Conservation (phyloP, 768 basidiomycete genomes). For the Tulasnella sp. region DNA sequence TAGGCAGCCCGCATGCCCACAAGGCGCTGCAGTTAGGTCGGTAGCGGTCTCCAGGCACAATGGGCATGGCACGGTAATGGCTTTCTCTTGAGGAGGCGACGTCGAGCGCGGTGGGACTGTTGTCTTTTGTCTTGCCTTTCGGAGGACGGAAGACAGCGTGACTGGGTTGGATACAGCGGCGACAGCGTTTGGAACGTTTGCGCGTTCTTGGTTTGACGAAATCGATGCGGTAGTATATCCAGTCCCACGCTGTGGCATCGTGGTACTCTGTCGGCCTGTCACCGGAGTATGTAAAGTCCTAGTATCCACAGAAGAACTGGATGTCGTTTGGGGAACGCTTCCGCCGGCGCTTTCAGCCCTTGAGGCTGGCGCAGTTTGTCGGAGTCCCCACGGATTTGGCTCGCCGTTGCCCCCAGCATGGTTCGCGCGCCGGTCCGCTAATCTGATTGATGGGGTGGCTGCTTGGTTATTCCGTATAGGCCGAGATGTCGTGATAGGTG, state of each 20-base stretch:
- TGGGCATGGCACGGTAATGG: neutral
- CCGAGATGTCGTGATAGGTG: too few relatives aligned
- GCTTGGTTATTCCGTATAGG: too few relatives aligned
- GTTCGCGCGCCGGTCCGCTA: too few relatives aligned
- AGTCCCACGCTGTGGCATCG: neutral
- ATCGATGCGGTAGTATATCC: too few relatives aligned
- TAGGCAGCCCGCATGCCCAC: neutral
- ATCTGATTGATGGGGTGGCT: too few relatives aligned
- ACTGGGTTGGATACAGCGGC: neutral
- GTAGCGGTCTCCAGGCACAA: neutral
- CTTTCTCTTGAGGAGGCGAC: neutral
- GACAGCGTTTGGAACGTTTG: neutral
- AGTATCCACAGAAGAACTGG: too few relatives aligned
- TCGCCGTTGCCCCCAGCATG: too few relatives aligned
- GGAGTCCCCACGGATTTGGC: too few relatives aligned
- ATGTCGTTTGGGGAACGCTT: too few relatives aligned
- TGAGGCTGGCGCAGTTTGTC: too few relatives aligned
- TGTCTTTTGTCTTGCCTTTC: neutral
- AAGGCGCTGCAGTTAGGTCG: neutral
- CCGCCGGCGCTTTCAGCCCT: too few relatives aligned
- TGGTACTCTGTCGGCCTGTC: neutral
- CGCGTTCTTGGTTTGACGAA: neutral
- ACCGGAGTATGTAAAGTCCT: too few relatives aligned
- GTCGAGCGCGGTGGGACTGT: neutral
- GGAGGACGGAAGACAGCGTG: neutral